Conservation (phyloP, 2,329 filamentous ascomycete species). For the Ceratocystis destructans region DNA sequence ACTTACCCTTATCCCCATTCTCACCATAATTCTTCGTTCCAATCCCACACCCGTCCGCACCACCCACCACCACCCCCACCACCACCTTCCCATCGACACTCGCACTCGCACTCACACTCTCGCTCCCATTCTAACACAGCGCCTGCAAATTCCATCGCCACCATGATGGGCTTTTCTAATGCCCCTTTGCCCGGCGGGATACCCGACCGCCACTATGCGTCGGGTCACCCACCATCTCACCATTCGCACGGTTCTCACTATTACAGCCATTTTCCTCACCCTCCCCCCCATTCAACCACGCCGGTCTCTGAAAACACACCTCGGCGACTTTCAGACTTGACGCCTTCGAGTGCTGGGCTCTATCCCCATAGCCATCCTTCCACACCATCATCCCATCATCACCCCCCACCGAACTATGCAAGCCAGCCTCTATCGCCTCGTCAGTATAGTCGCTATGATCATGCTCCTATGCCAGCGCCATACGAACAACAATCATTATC, state of each 20-base stretch:
- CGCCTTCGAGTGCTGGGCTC: neutral
- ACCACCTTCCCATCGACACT: conserved; percentile 19
- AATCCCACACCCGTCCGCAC: conserved; percentile 9
- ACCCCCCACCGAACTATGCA: neutral
- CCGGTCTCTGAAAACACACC: neutral
- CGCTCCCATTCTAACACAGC: conserved; percentile 20
- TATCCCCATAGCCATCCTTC: conserved; percentile 3
- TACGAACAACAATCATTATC: conserved; percentile 8
- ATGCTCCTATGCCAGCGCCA: neutral
- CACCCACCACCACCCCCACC: conserved; percentile 23
- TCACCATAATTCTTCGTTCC: neutral
- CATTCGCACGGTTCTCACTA: neutral
- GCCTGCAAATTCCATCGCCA: conserved; percentile 15
- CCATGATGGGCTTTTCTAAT: conserved; percentile 14
- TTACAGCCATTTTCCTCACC: neutral
- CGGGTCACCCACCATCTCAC: neutral
- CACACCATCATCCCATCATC: neutral
- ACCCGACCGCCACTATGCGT: conserved; percentile 7
- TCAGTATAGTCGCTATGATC: conserved; percentile 12
- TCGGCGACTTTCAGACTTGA: conserved; percentile 10
- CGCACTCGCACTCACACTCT: conserved; percentile 20
- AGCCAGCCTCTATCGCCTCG: conserved; percentile 10
- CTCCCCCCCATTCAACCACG: conserved; percentile 1
- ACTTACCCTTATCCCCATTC: neutral
- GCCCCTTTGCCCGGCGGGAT: conserved; percentile 1